Conservation (phyloP, 1,284 basidiomycete species). For the Omphalotus olearius region DNA sequence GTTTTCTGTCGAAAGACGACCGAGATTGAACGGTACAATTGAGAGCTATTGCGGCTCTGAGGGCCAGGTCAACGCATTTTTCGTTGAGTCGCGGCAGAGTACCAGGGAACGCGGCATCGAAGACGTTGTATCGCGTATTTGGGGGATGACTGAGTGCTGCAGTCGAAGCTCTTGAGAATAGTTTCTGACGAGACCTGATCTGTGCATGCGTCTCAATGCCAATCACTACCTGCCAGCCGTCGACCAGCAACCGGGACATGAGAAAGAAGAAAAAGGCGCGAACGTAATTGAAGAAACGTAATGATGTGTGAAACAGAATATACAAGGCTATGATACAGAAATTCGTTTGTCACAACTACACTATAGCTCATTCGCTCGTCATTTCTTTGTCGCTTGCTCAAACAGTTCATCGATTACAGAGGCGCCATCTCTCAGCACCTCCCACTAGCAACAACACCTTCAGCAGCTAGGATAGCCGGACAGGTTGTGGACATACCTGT, state of each 20-base stretch:
- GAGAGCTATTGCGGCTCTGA: conserved; percentile 82
- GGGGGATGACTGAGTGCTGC: conserved; percentile 30
- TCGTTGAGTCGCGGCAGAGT: conserved; percentile 82
- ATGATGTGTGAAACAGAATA: too few relatives aligned
- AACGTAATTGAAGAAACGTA: not conserved
- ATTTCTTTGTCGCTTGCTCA: conserved; percentile 32
- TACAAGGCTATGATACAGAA: too few relatives aligned
- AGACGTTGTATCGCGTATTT: conserved; percentile 77
- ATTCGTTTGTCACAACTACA: too few relatives aligned
- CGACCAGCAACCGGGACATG: conserved; percentile 18
- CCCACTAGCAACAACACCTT: conserved; percentile 43
- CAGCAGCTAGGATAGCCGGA: conserved; percentile 3
- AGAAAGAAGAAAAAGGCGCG: not conserved
- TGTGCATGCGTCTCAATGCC: conserved; percentile 97
- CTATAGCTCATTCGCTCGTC: too few relatives aligned
- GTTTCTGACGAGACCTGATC: conserved; percentile 81
- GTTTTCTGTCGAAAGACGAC: conserved; percentile 95
- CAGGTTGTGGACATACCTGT: conserved; percentile 46
- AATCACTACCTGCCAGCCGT: conserved; percentile 81
- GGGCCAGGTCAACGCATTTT: conserved; percentile 77
- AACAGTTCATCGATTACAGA: conserved; percentile 52
- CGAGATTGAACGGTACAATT: conserved; percentile 64
- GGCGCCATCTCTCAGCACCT: conserved; percentile 42
- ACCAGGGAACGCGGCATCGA: conserved; percentile 92
- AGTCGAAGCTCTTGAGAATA: conserved; percentile 76